These are phyloP conservation scores for Starmera stellimalicola DNA, from an alignment of 1,139 yeast genomes.

Conservation along the genomic window DNA sequence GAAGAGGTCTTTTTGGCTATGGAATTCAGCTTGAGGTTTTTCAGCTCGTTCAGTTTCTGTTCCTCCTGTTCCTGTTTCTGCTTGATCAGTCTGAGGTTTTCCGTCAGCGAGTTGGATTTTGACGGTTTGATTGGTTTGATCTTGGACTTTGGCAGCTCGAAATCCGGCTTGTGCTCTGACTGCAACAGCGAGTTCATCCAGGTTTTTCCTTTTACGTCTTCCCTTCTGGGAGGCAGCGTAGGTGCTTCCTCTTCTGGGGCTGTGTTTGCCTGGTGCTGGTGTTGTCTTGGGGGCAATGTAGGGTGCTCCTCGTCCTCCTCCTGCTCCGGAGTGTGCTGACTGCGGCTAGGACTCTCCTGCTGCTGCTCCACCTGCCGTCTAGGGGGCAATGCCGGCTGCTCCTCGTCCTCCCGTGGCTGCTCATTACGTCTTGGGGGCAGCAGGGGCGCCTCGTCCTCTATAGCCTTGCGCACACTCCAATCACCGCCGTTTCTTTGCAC, in stretches of 20 bases:
- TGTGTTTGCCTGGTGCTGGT: background rate
- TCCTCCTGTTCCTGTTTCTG: constrained; percentile 3
- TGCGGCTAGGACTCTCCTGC: background rate
- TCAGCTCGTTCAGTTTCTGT: constrained; percentile 7
- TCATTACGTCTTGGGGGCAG: constrained; percentile 7
- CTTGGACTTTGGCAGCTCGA: constrained; percentile 13
- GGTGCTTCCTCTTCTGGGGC: background rate
- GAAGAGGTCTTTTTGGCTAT: constrained; percentile 5
- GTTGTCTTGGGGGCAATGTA: background rate
- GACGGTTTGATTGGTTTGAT: constrained; percentile 15
- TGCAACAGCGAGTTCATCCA: constrained; percentile 17
- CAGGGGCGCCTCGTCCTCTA: constrained; percentile 1
- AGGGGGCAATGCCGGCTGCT: constrained; percentile 10
- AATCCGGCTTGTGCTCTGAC: constrained; percentile 5
- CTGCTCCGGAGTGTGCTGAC: background rate
- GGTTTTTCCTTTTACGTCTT: constrained; percentile 3
- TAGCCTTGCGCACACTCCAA: background rate
- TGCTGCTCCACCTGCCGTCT: constrained; percentile 3
- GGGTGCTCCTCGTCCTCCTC: background rate
- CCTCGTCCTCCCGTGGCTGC: constrained; percentile 1
- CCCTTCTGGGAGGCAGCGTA: constrained; percentile 1
- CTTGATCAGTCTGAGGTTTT: constrained; percentile 5
- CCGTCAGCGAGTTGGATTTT: constrained; percentile 12
- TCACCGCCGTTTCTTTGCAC: background rate
- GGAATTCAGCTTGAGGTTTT: constrained; percentile 9